phyloP scores from a whole-genome alignment of 1,284 basidiomycete genomes.

The Trametes pubescens region DNA sequence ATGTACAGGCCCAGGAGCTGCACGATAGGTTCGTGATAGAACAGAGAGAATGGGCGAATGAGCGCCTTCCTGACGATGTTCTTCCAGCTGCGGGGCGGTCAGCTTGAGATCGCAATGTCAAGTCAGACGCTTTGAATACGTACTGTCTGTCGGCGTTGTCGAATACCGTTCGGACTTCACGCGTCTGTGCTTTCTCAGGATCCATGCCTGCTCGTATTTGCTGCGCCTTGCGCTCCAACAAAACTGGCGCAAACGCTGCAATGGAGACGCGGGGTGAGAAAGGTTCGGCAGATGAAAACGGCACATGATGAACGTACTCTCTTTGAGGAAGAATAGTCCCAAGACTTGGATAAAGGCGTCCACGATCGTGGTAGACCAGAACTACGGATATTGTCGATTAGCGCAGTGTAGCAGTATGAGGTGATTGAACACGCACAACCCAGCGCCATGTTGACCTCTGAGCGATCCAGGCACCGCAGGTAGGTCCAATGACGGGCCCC shows the following conservation, averaged over 20 bases:
- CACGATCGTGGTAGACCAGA: conserved; percentile 51
- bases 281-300: no score
- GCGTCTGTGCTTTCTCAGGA: conserved; percentile 39
- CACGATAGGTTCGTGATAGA: conserved; percentile 55
- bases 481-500: conserved; percentile 54
- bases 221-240: conserved; percentile 55
- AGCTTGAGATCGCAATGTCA: background rate
- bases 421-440: conserved; percentile 42
- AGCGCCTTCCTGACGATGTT: conserved; percentile 48
- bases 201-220: conserved; percentile 50
- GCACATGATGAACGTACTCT: conserved; percentile 44
- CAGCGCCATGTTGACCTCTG: conserved; percentile 50
- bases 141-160: conserved; percentile 43
- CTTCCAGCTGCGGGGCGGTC: conserved; percentile 45
- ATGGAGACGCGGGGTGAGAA: background rate
- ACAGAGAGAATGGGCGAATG: conserved; percentile 54
- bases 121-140: conserved; percentile 15
- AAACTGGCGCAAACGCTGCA: conserved; percentile 52
- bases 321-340: conserved; percentile 55
- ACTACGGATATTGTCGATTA: conserved; percentile 36
- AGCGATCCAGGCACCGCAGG: conserved; percentile 50
- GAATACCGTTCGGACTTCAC: conserved; percentile 40
- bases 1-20: conserved; percentile 56
- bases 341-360: conserved; percentile 47
- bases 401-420: background rate